Percentiles rank a stretch among this genome's conserved stretches.
Evolutionary conservation across 441 rosid genomes (phyloP).

Genomic region (Sinapis alba): DNA sequence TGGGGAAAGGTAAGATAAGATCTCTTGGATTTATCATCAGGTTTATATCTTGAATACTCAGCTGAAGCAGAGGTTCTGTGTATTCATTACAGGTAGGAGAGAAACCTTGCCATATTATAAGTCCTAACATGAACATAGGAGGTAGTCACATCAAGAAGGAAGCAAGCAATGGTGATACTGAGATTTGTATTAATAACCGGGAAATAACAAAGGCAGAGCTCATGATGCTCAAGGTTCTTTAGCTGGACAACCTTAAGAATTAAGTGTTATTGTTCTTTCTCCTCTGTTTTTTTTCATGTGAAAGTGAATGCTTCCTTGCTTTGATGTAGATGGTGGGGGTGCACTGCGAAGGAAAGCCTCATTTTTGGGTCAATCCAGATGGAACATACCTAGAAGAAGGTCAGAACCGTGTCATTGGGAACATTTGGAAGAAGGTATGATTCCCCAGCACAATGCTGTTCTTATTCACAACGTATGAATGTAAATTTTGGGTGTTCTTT

Average conservation of each 20-base stretch:
- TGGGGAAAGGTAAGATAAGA: slow-evolving; percentile 72
- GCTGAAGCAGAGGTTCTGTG: slow-evolving; percentile 28
- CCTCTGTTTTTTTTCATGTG: neutral
- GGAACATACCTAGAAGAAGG: slow-evolving; percentile 98
- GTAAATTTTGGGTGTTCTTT: neutral
- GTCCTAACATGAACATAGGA: slow-evolving; percentile 46
- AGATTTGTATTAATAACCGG: slow-evolving; percentile 47
- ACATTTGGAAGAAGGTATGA: slow-evolving; percentile 80
- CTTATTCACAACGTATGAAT: slow-evolving; percentile 2
- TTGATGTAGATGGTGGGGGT: slow-evolving; percentile 50
- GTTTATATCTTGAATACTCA: neutral
- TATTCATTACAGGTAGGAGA: slow-evolving; percentile 53
- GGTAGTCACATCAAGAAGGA: slow-evolving; percentile 29
- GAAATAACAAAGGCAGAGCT: slow-evolving; percentile 58
- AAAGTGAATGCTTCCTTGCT: slow-evolving; percentile 5
- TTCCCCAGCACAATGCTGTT: slow-evolving; percentile 10
- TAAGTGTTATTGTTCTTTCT: slow-evolving; percentile 11
- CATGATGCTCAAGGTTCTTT: slow-evolving; percentile 56
- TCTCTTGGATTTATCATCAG: neutral
- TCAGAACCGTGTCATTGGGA: slow-evolving; percentile 79
- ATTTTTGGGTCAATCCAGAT: slow-evolving; percentile 64
- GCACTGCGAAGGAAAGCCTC: slow-evolving; percentile 64
- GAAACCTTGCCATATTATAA: slow-evolving; percentile 62
- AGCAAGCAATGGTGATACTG: slow-evolving; percentile 68
- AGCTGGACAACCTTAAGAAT: slow-evolving; percentile 5